A percentile compares a stretch with the other conserved stretches of the same genome.
Conservation (phyloP, 2,329 filamentous ascomycete genomes). For the Diaporthe longicolla region DNA sequence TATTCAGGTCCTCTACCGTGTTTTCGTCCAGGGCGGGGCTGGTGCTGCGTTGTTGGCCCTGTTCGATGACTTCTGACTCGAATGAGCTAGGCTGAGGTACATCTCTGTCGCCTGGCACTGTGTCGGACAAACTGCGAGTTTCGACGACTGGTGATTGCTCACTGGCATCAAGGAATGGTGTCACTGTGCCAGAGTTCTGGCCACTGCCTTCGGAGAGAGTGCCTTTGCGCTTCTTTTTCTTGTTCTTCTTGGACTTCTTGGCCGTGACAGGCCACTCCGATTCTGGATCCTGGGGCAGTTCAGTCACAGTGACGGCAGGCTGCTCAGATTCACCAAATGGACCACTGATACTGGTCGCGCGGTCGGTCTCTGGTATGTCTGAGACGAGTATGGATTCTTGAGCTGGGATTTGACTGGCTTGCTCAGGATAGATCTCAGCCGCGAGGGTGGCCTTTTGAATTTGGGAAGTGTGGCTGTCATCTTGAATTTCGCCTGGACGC, state of each 20-base stretch:
- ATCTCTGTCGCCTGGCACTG: background rate
- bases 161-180: constrained; percentile 18
- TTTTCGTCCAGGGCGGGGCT: background rate
- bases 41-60: background rate
- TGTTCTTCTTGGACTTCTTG: constrained; percentile 55
- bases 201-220: constrained; percentile 31
- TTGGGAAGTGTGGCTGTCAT: background rate
- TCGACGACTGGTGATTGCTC: constrained; percentile 5
- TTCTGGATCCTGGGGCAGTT: constrained; percentile 43
- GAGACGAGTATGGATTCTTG: constrained; percentile 10
- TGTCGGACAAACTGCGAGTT: background rate
- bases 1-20: background rate
- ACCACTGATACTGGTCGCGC: background rate
- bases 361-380: background rate
- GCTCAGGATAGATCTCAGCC: background rate
- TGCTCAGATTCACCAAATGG: background rate
- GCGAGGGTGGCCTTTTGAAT: background rate
- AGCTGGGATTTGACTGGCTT: background rate
- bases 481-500: background rate
- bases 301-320: constrained; percentile 9
- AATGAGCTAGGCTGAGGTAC: background rate
- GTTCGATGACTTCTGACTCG: background rate
- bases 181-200: constrained; percentile 19
- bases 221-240: constrained; percentile 44
- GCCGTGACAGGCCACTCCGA: constrained; percentile 43